A percentile compares a stretch with the other conserved stretches of the same genome.
These are phyloP conservation scores for Phytophthora pisi DNA, from an alignment of 352 stramenopile species.

Conservation along the genomic window DNA sequence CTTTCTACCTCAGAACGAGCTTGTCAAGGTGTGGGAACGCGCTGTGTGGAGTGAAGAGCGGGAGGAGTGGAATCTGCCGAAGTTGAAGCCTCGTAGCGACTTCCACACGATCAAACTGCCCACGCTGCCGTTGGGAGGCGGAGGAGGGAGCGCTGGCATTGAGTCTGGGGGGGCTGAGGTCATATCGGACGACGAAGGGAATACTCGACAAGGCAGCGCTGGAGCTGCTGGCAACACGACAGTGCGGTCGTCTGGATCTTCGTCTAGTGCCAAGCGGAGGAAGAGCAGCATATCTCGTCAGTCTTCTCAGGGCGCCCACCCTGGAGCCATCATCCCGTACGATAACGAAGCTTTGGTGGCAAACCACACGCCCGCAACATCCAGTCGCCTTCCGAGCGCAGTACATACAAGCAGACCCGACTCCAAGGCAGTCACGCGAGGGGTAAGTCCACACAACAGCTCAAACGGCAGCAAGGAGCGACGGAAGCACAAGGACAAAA, in stretches of 20 bases:
- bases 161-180: slow-evolving; percentile 70
- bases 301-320: slow-evolving; percentile 1
- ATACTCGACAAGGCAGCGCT: slow-evolving; percentile 25
- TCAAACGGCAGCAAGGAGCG: slow-evolving; percentile 39
- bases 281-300: slow-evolving; percentile 32
- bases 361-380: slow-evolving; percentile 14
- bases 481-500: slow-evolving; percentile 48
- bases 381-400: slow-evolving; percentile 40
- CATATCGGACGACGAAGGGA: slow-evolving; percentile 60
- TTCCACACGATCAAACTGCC: slow-evolving; percentile 85
- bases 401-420: slow-evolving; percentile 36
- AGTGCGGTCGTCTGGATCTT: slow-evolving; percentile 39
- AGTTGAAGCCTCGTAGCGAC: slow-evolving; percentile 77
- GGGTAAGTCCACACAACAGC: slow-evolving; percentile 38
- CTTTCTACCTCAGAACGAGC: slow-evolving; percentile 83
- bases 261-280: slow-evolving; percentile 38
- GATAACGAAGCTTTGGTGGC: slow-evolving; percentile 6
- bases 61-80: slow-evolving; percentile 78
- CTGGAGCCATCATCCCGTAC: slow-evolving; percentile 9
- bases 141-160: slow-evolving; percentile 17
- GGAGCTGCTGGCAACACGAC: slow-evolving; percentile 33
- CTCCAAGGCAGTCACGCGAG: slow-evolving; percentile 17
- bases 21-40: slow-evolving; percentile 90
- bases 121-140: slow-evolving; percentile 38
- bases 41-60: slow-evolving; percentile 85